These are phyloP conservation scores for Emergomyces orientalis DNA, from an alignment of 2,329 filamentous ascomycete species.

Conservation along the genomic window DNA sequence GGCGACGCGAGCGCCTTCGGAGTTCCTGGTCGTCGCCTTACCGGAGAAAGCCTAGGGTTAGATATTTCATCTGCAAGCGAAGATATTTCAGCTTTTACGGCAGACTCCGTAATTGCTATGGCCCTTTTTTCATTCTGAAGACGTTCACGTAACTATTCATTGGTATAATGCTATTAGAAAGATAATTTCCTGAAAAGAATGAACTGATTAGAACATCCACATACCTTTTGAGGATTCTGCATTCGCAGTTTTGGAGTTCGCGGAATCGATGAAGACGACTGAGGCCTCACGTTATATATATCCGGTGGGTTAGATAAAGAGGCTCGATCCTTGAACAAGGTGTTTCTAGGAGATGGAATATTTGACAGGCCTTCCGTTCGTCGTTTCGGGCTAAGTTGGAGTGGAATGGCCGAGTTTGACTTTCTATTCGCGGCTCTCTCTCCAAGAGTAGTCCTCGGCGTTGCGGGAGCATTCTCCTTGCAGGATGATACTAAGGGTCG, in stretches of 20 bases:
- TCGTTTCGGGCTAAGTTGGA: conserved; percentile 33
- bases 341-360: conserved; percentile 40
- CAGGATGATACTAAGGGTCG: conserved; percentile 26
- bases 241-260: conserved; percentile 60
- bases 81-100: conserved; percentile 64
- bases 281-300: conserved; percentile 22
- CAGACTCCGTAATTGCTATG: conserved; percentile 59
- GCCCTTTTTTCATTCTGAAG: conserved; percentile 71
- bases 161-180: not conserved
- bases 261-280: conserved; percentile 57
- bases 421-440: conserved; percentile 29
- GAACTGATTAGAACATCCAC: not conserved
- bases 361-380: conserved; percentile 38
- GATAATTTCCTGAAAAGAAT: not conserved
- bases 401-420: conserved; percentile 26
- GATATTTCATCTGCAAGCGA: conserved; percentile 76
- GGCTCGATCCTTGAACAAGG: conserved; percentile 29
- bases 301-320: conserved; percentile 26
- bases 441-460: conserved; percentile 24
- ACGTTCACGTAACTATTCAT: conserved; percentile 58
- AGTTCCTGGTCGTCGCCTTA: conserved; percentile 36
- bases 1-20: conserved; percentile 24
- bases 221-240: conserved; percentile 53
- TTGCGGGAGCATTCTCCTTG: conserved; percentile 35
- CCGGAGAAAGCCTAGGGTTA: conserved; percentile 21